Evolutionary conservation across 2,329 filamentous ascomycete species (phyloP).

Genomic region (Metarhizium guizhouense): DNA sequence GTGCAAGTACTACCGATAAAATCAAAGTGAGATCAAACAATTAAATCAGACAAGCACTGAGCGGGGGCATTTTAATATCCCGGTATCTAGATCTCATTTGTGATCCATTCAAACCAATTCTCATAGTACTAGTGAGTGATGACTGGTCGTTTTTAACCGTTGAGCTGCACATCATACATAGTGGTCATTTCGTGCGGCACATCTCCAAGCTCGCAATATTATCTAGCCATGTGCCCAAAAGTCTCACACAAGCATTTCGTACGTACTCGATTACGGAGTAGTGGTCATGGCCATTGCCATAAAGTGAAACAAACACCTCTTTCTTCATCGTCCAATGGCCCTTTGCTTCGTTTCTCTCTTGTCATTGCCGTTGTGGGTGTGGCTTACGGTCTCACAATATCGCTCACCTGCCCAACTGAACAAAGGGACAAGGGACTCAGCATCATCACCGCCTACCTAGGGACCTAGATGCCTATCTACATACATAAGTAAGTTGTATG

Average conservation of each 20-base stretch:
- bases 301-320: too few relatives aligned
- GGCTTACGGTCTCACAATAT: not conserved
- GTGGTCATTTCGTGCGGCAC: too few relatives aligned
- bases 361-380: not conserved
- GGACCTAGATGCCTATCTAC: not conserved
- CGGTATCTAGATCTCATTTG: not conserved
- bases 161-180: not conserved
- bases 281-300: not conserved
- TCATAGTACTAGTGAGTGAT: not conserved
- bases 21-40: not conserved
- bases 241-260: not conserved
- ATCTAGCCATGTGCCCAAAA: not conserved
- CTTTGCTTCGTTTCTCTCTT: not conserved
- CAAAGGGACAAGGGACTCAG: not conserved
- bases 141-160: not conserved
- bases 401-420: not conserved
- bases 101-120: not conserved
- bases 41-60: not conserved
- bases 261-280: too few relatives aligned
- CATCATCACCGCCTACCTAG: not conserved
- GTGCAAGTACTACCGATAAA: too few relatives aligned
- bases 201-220: not conserved
- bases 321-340: too few relatives aligned
- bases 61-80: not conserved
- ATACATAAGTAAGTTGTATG: not conserved